Evolutionary conservation across 2,329 filamentous ascomycete genomes (phyloP), one percentile per base, ranked within the genome.

Genomic region (Aspergillus sp.): DNA sequence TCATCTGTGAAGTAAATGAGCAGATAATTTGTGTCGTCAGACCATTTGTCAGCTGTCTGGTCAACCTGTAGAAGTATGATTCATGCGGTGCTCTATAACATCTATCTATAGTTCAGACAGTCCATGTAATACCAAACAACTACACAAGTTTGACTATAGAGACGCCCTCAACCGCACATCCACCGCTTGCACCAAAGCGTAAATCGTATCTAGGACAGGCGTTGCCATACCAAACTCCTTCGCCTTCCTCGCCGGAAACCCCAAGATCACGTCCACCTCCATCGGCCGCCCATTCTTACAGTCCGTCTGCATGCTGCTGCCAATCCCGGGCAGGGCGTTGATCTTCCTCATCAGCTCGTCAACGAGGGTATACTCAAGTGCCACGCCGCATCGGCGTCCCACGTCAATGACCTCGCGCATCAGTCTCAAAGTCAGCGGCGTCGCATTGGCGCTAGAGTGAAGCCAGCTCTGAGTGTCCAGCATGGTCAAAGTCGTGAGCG

Each of bases 221-320:
- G 71, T 71, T n/a, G 64, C 55, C 19, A 78, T 66, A 0, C 69
- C 68, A 13, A 73, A 58, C 49, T 76, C 72, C 43, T 61, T 66
- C 1, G 72, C 70, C 57, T 71, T 76, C 47, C 58, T 60, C 52
- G 74, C 69, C 4, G 74, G 72, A 42, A 67, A 71, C 0, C 76
- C 76, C 20, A 79, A 54, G 21, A 79, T 78, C 1, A 78, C 73
- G 49, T 78, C 75, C n/a, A 77, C 67, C 58, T 78, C 76, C 68
- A 78, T 66, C 2, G 70, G 68, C 23, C 73, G 61, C 1, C 73
- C 73, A 45, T 65, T 70, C 47, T 71, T 71, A 36, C 64, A 68
- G 53, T 79, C 76, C 0, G 67, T 69, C 55, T 76, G 73, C 76
- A 78, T 79, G 55, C 75, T 77, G 46, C 71, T 77, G 19, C 64